Base-by-base conservation (phyloP, 1,284 basidiomycete species). In the Athelia sp. region DNA sequence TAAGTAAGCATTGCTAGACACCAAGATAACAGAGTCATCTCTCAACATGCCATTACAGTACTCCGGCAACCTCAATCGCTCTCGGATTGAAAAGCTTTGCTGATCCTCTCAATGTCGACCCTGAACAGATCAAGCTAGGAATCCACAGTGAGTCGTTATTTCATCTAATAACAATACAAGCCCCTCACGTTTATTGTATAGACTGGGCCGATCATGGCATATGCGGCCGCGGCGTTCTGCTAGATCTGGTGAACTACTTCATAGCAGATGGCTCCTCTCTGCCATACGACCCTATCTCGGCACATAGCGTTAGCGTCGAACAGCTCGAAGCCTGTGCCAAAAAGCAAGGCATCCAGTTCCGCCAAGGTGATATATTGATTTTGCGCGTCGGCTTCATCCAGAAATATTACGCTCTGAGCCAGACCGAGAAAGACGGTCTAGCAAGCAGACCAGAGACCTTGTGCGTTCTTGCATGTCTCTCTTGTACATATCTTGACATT, bases 201-300 rank as follows among this genome's bases (percentile, higher is more conserved):
- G 84, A 86, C 59, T 86, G 82, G 81, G 82, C 86, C 0, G 72
- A 79, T 24, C 86, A 88, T 55, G 86, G 86, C 1, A 88, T 87
- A 48, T 83, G 81, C 48, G 84, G 85, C 0, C 75, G 86, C 3
- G 86, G 82, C 17, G 81, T 88, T 34, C 63, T 88, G 15, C 70
- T 88, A 26, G 86, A 88, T 61, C 64, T 87, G 13, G 80, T 85
- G 43, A 62, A 68, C 14, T 78, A 75, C 62, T 74, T 74, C 51
- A 77, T 74, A 1, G 67, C 69, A 11, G 64, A 67, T 14, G 74
- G 73, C 0, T 62, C 56, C 1, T 40, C 56, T 2, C 63, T 84
- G 2, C 78, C 81, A 0, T 86, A 84, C 56, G 81, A 89, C 60
- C 86, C 86, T 0, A 81, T 81, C 76, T 72, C 75, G 3, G 71